Evolutionary conservation across 208 protist species (phyloP).

Genomic region (Tritrichomonas musculus): DNA sequence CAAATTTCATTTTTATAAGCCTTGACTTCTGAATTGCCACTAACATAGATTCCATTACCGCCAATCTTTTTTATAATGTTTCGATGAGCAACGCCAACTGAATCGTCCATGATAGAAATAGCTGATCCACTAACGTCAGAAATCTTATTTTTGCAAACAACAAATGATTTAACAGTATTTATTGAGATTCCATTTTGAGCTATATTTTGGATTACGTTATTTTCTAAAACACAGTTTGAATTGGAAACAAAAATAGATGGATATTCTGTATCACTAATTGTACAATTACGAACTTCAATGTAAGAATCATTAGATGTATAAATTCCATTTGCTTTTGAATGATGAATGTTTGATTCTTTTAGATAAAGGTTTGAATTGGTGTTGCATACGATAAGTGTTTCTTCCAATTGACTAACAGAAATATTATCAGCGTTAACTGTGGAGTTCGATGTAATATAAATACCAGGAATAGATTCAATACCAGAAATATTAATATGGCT

Average conservation of each 20-base stretch:
- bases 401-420: background rate
- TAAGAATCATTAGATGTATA: background rate
- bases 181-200: background rate
- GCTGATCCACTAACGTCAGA: background rate
- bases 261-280: background rate
- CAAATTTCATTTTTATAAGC: background rate
- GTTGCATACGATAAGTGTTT: background rate
- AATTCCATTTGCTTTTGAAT: background rate
- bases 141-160: background rate
- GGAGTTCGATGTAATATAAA: too few species aligned
- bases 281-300: background rate
- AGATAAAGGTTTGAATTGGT: background rate
- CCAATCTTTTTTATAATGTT: background rate
- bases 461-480: too few species aligned
- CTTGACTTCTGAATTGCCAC: background rate
- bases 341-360: background rate
- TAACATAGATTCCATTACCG: background rate
- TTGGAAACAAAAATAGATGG: background rate
- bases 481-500: too few species aligned
- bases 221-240: background rate
- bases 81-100: background rate
- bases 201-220: background rate
- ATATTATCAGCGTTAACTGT: too few species aligned
- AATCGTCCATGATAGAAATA: background rate
- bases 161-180: background rate